Evolutionary conservation across 2,329 filamentous ascomycete genomes (phyloP).

Genomic region (Cadophora sp.): DNA sequence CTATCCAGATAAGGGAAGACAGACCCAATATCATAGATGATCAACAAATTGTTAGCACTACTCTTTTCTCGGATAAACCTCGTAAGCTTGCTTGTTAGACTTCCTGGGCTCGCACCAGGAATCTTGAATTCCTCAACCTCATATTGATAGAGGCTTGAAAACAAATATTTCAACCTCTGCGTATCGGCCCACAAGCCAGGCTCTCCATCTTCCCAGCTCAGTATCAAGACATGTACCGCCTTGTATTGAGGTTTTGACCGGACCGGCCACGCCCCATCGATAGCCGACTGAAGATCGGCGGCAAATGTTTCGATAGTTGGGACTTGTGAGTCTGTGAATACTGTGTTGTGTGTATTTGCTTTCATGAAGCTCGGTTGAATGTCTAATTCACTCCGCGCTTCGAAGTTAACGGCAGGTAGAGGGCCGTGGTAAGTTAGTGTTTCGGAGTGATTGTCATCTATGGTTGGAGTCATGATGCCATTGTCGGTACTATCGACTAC

Average conservation of each 20-base stretch:
- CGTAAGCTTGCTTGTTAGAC: background rate
- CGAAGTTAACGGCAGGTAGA: background rate
- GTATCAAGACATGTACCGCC: conserved; percentile 20
- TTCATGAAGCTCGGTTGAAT: background rate
- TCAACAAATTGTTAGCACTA: conserved; percentile 18
- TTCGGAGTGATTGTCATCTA: background rate
- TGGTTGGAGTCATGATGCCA: background rate
- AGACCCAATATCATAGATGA: conserved; percentile 27
- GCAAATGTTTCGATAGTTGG: conserved; percentile 19
- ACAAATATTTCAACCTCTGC: conserved; percentile 13
- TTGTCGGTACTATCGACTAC: background rate
- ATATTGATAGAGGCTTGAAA: conserved; percentile 20
- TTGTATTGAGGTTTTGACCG: conserved; percentile 12
- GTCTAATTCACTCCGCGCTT: background rate
- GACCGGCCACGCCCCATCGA: conserved; percentile 23
- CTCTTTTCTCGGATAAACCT: conserved; percentile 12
- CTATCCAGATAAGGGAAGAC: background rate
- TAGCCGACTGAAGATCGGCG: conserved; percentile 20
- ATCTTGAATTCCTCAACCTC: conserved; percentile 20
- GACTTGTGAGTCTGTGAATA: conserved; percentile 13
- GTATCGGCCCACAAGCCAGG: conserved; percentile 19
- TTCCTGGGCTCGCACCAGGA: conserved; percentile 12
- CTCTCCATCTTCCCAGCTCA: conserved; percentile 28
- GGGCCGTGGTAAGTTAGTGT: background rate
- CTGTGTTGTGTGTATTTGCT: conserved; percentile 18